phyloP scores from a whole-genome alignment of 78 protist species.

The Isochrysis galbana region DNA sequence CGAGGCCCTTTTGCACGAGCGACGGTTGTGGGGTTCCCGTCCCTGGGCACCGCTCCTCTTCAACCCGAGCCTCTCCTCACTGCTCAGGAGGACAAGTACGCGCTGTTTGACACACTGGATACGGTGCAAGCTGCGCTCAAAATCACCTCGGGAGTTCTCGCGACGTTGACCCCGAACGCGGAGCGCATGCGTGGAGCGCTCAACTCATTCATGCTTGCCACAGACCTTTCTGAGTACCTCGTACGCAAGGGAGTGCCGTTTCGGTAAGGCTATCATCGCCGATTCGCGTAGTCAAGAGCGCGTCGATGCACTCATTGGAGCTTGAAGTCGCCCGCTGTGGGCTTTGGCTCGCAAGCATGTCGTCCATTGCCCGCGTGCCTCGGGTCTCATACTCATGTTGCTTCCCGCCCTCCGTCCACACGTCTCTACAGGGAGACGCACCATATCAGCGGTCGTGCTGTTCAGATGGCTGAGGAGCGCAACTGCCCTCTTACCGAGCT shows the following conservation, averaged over 20 bases:
- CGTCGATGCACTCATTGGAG: too few species aligned
- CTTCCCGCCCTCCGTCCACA: too few species aligned
- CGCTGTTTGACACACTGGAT: conserved; percentile 60
- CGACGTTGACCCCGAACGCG: conserved; percentile 44
- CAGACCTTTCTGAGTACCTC: conserved; percentile 73
- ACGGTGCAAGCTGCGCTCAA: conserved; percentile 39
- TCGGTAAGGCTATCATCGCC: too few species aligned
- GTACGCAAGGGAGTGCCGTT: conserved; percentile 58
- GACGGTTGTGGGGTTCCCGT: too few species aligned
- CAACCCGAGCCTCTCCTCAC: neutral
- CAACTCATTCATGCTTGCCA: conserved; percentile 65
- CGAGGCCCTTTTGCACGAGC: too few species aligned
- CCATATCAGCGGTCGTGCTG: conserved; percentile 53
- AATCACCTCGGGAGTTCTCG: conserved; percentile 59
- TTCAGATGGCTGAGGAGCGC: conserved; percentile 53
- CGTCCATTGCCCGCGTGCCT: too few species aligned
- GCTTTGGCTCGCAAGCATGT: too few species aligned
- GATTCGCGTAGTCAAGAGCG: too few species aligned
- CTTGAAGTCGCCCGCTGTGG: too few species aligned
- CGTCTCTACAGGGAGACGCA: conserved; percentile 77
- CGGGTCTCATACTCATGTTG: too few species aligned
- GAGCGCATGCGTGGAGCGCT: conserved; percentile 48
- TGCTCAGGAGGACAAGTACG: conserved; percentile 60
- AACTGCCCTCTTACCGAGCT: conserved; percentile 20
- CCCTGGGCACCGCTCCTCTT: too few species aligned